Conservation (phyloP, 176 grass and related monocot species). For the Melocanna baccifera region DNA sequence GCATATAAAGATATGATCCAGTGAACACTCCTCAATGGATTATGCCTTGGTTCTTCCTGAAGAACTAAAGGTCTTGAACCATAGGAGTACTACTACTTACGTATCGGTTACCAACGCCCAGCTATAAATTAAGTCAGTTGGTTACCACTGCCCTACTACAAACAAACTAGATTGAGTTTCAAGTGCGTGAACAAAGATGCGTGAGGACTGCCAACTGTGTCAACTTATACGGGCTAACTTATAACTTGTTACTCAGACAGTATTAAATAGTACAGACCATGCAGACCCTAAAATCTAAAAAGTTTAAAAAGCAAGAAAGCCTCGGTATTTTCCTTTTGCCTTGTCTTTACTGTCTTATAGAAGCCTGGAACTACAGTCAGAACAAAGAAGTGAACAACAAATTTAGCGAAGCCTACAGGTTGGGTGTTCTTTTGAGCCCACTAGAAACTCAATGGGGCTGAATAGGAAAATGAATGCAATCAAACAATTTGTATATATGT, state of each 20-base stretch:
- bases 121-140: background rate
- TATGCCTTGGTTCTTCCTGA: background rate
- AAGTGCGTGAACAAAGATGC: background rate
- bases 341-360: background rate
- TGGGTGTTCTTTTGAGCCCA: background rate
- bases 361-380: background rate
- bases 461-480: background rate
- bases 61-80: background rate
- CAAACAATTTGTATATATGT: background rate
- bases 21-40: background rate
- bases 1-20: background rate
- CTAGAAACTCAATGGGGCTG: background rate
- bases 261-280: background rate
- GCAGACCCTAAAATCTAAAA: background rate
- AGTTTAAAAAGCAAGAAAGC: background rate
- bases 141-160: background rate
- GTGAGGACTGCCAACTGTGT: background rate
- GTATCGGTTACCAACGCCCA: background rate
- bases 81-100: background rate
- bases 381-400: background rate
- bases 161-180: background rate
- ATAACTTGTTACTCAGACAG: background rate
- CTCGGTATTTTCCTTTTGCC: background rate
- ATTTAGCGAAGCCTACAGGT: background rate
- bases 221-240: background rate